Conservation (phyloP, 2,329 filamentous ascomycete species). For the Claviceps africana region DNA sequence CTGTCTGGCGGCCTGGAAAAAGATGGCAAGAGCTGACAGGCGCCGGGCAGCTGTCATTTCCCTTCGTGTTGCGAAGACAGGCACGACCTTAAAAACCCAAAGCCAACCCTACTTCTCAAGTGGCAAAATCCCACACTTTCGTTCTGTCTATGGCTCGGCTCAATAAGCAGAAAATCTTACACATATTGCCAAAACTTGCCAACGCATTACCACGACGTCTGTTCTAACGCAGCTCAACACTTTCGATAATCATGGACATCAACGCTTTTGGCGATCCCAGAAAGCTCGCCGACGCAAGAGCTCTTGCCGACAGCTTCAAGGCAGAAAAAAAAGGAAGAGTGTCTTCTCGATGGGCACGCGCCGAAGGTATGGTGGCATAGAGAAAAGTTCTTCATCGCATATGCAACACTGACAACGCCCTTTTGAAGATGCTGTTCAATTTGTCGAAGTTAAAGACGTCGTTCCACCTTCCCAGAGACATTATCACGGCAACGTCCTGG, state of each 20-base stretch:
- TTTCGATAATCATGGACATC: slow-evolving; percentile 6
- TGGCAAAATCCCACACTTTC: background rate
- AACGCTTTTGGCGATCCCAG: slow-evolving; percentile 12
- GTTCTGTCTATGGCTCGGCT: background rate
- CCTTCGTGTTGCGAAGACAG: background rate
- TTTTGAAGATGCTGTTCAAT: background rate
- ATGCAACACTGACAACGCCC: background rate
- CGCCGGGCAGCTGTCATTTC: slow-evolving; percentile 2
- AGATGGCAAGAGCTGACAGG: slow-evolving; percentile 1
- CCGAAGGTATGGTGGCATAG: background rate
- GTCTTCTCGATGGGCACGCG: background rate
- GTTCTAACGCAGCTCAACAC: background rate
- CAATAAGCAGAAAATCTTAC: background rate
- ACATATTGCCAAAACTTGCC: background rate
- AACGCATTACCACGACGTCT: background rate
- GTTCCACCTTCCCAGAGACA: slow-evolving; percentile 1
- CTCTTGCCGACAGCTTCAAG: slow-evolving; percentile 15
- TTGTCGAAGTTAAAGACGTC: background rate
- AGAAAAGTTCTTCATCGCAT: background rate
- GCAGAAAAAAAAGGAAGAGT: background rate
- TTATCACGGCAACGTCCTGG: background rate
- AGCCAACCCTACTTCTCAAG: background rate
- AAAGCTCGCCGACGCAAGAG: slow-evolving; percentile 15
- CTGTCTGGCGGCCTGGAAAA: background rate
- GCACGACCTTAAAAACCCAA: background rate